Evolutionary conservation across 169 alveolate species (phyloP).

Genomic region (Cryptosporidium sp.): DNA sequence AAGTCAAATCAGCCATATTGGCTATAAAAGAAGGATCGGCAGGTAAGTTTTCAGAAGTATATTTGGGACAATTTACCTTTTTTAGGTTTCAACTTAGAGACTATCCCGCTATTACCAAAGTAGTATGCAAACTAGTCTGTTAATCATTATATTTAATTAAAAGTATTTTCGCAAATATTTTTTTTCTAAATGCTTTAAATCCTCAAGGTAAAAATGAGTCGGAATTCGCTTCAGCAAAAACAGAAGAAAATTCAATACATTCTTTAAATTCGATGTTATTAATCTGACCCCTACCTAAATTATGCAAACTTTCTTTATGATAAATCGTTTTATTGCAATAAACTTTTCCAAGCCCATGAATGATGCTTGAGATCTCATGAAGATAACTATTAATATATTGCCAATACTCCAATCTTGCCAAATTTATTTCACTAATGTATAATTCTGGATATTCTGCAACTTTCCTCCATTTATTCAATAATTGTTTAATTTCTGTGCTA

Average conservation of each 20-base stretch:
- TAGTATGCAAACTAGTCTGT: constrained; percentile 17
- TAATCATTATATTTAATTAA: constrained; percentile 18
- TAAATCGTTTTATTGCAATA: constrained; percentile 20
- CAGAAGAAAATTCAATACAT: neutral
- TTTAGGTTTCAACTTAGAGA: constrained; percentile 44
- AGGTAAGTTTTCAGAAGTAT: neutral
- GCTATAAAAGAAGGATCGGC: neutral
- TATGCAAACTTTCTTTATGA: neutral
- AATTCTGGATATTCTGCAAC: constrained; percentile 56
- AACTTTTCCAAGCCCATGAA: constrained; percentile 4
- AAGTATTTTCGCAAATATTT: neutral
- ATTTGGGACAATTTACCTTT: neutral
- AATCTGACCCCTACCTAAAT: neutral
- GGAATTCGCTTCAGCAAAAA: neutral
- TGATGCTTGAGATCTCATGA: constrained; percentile 3
- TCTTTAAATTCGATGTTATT: neutral
- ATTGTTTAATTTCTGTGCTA: constrained; percentile 11
- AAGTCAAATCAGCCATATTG: neutral
- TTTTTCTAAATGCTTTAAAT: neutral
- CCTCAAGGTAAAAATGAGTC: neutral
- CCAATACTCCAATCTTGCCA: constrained; percentile 42
- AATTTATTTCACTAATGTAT: constrained; percentile 29
- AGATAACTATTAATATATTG: neutral
- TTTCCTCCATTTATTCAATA: constrained; percentile 43
- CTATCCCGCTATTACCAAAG: constrained; percentile 64